A percentile compares a stretch with the other conserved stretches of the same genome.
Conservation (phyloP, 345 rosid genomes). For the Erodium maritimum region DNA sequence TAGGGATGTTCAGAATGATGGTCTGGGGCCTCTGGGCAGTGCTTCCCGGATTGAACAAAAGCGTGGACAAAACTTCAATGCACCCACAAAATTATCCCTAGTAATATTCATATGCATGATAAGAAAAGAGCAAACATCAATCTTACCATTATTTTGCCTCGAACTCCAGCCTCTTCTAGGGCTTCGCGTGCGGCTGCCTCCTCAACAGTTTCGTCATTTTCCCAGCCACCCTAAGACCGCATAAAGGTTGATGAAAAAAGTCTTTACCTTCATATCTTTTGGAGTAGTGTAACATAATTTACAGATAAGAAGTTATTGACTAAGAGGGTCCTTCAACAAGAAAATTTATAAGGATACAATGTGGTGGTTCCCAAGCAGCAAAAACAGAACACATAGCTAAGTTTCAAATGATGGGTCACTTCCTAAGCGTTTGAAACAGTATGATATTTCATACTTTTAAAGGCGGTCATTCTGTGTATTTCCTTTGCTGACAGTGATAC, state of each 20-base stretch:
- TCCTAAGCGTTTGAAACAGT: no score
- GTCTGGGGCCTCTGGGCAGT: no score
- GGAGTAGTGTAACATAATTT: neutral
- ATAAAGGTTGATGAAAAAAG: neutral
- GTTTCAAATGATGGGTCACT: no score
- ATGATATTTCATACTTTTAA: no score
- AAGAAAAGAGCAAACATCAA: neutral
- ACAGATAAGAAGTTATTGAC: neutral
- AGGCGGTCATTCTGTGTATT: neutral
- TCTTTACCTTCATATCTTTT: neutral
- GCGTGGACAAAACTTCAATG: no score
- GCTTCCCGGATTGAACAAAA: no score
- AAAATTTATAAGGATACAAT: neutral
- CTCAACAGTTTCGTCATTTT: conserved; percentile 47
- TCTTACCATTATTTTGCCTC: conserved; percentile 41
- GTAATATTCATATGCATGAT: neutral
- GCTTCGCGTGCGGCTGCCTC: conserved; percentile 52
- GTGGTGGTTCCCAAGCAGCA: no score
- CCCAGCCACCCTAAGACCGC: conserved; percentile 45
- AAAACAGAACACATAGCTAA: no score
- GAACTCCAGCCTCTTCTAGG: conserved; percentile 44
- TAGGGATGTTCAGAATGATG: no score
- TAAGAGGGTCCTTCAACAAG: neutral
- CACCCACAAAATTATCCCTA: no score
- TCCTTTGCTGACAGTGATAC: neutral